phyloP scores from a whole-genome alignment of 768 basidiomycete species.

The Russula earlei region DNA sequence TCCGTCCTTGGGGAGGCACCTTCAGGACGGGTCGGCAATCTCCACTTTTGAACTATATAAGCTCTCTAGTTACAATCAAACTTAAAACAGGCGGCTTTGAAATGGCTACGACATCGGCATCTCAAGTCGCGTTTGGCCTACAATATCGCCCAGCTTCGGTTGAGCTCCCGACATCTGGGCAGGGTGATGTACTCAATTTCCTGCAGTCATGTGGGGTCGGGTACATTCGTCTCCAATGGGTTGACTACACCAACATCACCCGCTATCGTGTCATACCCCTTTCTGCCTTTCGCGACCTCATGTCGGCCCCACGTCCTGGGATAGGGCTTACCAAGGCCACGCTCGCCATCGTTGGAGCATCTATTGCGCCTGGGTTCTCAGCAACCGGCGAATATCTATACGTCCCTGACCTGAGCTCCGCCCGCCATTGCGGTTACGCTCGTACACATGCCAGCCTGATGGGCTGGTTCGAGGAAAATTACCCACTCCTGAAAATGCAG shows the following conservation, averaged over 20 bases:
- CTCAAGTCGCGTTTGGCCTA: constrained; percentile 5
- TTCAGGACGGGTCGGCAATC: too few species aligned
- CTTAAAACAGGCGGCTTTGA: too few species aligned
- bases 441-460: constrained; percentile 52
- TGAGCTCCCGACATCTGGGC: constrained; percentile 1
- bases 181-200: background rate
- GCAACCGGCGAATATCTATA: constrained; percentile 52
- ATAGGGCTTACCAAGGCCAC: constrained; percentile 36
- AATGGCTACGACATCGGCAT: background rate
- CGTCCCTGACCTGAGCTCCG: constrained; percentile 44
- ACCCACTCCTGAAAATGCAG: constrained; percentile 28
- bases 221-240: constrained; percentile 51
- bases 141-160: background rate
- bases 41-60: too few species aligned
- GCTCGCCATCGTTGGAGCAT: constrained; percentile 44
- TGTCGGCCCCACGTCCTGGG: constrained; percentile 44
- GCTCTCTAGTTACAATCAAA: too few species aligned
- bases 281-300: constrained; percentile 43
- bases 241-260: constrained; percentile 50
- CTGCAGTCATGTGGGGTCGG: background rate
- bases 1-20: too few species aligned
- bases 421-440: constrained; percentile 46
- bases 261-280: constrained; percentile 53
- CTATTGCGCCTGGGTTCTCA: constrained; percentile 40
- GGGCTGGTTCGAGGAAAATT: constrained; percentile 62